These are phyloP conservation scores for Tremellales sp. DNA, from an alignment of 1,284 basidiomycete species.

Conservation along the genomic window DNA sequence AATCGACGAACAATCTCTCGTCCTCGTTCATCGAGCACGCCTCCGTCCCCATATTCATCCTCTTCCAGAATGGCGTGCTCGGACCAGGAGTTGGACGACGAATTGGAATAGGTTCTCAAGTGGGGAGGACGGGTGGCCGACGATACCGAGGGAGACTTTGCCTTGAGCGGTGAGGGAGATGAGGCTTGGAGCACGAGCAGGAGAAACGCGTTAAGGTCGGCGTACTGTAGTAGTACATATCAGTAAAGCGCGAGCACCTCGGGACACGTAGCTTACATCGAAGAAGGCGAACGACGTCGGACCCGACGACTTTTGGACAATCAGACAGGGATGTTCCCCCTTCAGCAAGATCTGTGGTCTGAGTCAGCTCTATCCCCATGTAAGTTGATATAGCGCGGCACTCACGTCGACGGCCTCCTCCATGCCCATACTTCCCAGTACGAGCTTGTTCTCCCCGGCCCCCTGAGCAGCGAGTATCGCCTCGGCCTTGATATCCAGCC, in stretches of 20 bases:
- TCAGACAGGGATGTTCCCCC: constrained; percentile 15
- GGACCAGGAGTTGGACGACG: no score
- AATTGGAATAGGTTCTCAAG: no score
- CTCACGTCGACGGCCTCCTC: constrained; percentile 39
- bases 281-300: constrained; percentile 39
- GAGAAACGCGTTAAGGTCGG: constrained; percentile 39
- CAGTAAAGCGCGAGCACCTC: background rate
- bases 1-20: constrained; percentile 17
- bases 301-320: constrained; percentile 18
- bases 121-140: no score
- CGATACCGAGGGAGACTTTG: background rate
- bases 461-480: constrained; percentile 7
- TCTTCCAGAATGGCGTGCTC: constrained; percentile 13
- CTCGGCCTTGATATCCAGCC: constrained; percentile 23
- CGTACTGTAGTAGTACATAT: constrained; percentile 20
- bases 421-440: constrained; percentile 22
- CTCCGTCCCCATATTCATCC: constrained; percentile 18
- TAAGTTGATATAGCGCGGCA: background rate
- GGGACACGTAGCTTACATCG: constrained; percentile 24
- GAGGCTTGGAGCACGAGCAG: constrained; percentile 33
- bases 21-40: constrained; percentile 17
- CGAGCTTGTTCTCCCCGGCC: constrained; percentile 2
- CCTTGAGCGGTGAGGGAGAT: constrained; percentile 3
- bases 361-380: background rate
- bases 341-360: constrained; percentile 22